These are phyloP conservation scores for Aspergillus luchuensis DNA, from an alignment of 2,329 filamentous ascomycete species.

Conservation along the genomic window DNA sequence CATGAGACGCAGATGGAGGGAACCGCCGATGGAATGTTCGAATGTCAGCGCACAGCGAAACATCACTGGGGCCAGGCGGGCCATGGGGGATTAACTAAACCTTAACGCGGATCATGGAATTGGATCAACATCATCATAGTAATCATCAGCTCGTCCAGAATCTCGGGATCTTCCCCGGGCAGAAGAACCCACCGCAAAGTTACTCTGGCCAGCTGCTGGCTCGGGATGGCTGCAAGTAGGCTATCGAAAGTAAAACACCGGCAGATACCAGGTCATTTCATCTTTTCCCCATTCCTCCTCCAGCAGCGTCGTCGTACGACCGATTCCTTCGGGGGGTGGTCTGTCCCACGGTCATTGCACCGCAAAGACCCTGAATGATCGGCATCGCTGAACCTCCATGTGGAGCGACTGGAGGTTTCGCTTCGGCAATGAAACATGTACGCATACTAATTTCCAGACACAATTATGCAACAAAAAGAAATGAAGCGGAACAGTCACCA, in stretches of 20 bases:
- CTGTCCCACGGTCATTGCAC: conserved; percentile 15
- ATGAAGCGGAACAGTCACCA: conserved; percentile 5
- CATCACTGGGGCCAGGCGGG: conserved; percentile 9
- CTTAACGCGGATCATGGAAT: conserved; percentile 18
- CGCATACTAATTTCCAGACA: conserved; percentile 12
- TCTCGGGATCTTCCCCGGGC: conserved; percentile 16
- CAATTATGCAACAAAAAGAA: conserved; percentile 2
- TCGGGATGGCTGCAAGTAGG: conserved; percentile 2
- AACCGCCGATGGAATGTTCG: conserved; percentile 20
- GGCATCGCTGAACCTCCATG: conserved; percentile 21
- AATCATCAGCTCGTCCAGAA: conserved; percentile 13
- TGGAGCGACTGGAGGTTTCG: conserved; percentile 15
- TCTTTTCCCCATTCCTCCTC: background rate
- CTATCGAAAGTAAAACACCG: conserved; percentile 20
- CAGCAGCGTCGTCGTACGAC: background rate
- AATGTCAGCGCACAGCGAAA: conserved; percentile 16
- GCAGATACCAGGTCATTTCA: conserved; percentile 11
- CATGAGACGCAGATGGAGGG: conserved; percentile 11
- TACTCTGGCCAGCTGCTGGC: background rate
- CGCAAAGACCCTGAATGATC: conserved; percentile 26
- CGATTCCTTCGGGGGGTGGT: conserved; percentile 2
- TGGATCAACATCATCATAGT: conserved; percentile 14
- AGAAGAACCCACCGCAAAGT: conserved; percentile 4
- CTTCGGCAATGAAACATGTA: conserved; percentile 19
- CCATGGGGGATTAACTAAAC: conserved; percentile 14